Percentiles rank a stretch among this genome's conserved stretches.
Conservation (phyloP, 441 rosid genomes). For the Bruguiera hainesii region DNA sequence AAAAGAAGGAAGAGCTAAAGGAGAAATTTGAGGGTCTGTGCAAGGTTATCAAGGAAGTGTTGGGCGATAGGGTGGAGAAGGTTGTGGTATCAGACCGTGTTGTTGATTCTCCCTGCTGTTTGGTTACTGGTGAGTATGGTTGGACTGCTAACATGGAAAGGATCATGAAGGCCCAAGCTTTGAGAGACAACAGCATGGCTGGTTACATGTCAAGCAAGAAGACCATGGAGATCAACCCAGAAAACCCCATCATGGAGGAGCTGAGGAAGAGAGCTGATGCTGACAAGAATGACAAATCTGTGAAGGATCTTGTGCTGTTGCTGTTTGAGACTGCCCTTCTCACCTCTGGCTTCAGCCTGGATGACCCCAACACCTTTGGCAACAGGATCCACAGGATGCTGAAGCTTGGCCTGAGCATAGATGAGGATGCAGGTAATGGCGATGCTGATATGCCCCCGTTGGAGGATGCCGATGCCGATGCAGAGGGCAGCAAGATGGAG, state of each 20-base stretch:
- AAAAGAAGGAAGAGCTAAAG: conserved; percentile 52
- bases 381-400: conserved; percentile 73
- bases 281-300: conserved; percentile 61
- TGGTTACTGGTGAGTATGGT: conserved; percentile 76
- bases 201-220: conserved; percentile 85
- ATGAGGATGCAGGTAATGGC: conserved; percentile 43
- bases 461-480: conserved; percentile 61
- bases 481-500: conserved; percentile 71
- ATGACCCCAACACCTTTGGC: conserved; percentile 73
- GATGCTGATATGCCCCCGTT: conserved; percentile 67
- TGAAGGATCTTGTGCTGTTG: conserved; percentile 60
- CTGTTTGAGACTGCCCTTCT: conserved; percentile 65
- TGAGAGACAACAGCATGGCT: conserved; percentile 75
- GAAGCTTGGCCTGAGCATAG: conserved; percentile 61
- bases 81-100: conserved; percentile 78
- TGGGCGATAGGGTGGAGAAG: conserved; percentile 81
- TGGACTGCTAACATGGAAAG: conserved; percentile 91
- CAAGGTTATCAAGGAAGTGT: conserved; percentile 68
- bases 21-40: conserved; percentile 73
- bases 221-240: conserved; percentile 81
- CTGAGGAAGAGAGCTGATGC: conserved; percentile 74
- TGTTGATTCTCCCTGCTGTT: conserved; percentile 80
- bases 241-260: conserved; percentile 76
- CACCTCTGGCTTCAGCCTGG: conserved; percentile 69
- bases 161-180: conserved; percentile 76